Evolutionary conservation across 1,284 basidiomycete genomes (phyloP).

Genomic region (Puccinia horiana): DNA sequence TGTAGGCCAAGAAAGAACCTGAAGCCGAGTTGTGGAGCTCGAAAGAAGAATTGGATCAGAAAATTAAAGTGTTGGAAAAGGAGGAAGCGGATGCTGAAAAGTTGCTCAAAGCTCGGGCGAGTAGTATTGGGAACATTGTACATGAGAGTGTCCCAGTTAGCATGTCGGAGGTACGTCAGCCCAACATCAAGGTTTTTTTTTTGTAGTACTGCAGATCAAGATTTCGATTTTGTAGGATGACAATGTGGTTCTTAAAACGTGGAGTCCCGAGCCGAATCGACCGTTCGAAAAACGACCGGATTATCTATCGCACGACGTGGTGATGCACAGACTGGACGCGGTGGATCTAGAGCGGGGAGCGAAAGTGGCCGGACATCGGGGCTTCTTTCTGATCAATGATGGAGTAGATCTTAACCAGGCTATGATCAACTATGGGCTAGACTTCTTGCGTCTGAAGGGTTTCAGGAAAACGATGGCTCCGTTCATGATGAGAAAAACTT

Average conservation of each 20-base stretch:
- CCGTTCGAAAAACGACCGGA: conserved; percentile 63
- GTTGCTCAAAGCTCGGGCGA: conserved; percentile 76
- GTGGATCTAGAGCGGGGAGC: conserved; percentile 88
- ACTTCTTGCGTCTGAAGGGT: conserved; percentile 77
- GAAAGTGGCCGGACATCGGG: conserved; percentile 91
- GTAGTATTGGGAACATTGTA: conserved; percentile 87
- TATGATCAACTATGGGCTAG: conserved; percentile 88
- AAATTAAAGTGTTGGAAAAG: conserved; percentile 34
- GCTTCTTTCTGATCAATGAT: conserved; percentile 92
- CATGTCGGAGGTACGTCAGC: conserved; percentile 72
- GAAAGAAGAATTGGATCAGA: conserved; percentile 33
- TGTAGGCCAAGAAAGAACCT: conserved; percentile 34
- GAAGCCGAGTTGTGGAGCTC: conserved; percentile 27
- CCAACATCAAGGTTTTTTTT: background rate
- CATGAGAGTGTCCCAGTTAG: conserved; percentile 82
- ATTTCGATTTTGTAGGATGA: too few relatives aligned
- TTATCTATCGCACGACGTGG: conserved; percentile 94
- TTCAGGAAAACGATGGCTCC: conserved; percentile 97
- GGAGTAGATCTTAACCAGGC: conserved; percentile 97
- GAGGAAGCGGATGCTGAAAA: conserved; percentile 68
- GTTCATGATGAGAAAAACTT: conserved; percentile 97
- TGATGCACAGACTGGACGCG: conserved; percentile 85
- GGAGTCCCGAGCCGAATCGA: conserved; percentile 76
- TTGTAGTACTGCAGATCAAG: too few relatives aligned
- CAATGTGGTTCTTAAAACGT: conserved; percentile 76